phyloP scores from a whole-genome alignment of 2,329 filamentous ascomycete species.

The Fragosphaeria purpurea region DNA sequence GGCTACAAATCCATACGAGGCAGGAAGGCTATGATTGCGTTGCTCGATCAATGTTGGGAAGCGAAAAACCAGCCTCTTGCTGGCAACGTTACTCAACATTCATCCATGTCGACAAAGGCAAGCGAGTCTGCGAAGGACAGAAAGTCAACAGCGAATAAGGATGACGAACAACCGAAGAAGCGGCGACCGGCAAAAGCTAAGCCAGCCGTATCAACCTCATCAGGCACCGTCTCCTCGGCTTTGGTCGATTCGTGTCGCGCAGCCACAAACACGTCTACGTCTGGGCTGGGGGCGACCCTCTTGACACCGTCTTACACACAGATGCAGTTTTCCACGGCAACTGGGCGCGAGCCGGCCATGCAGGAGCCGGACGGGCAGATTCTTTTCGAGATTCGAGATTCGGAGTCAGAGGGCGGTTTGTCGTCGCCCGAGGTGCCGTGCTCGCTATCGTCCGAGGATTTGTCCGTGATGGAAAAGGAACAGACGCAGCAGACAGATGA shows the following conservation, averaged over 20 bases:
- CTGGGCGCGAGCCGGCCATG: constrained; percentile 1
- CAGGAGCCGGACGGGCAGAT: constrained; percentile 15
- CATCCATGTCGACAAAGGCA: background rate
- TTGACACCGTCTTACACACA: too few species aligned
- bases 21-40: constrained; percentile 57
- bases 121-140: constrained; percentile 24
- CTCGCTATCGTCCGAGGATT: background rate
- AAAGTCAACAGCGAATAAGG: too few species aligned
- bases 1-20: constrained; percentile 65
- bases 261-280: too few species aligned
- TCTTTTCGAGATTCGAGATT: constrained; percentile 11
- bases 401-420: constrained; percentile 28
- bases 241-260: too few species aligned
- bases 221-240: too few species aligned
- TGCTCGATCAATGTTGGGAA: constrained; percentile 60
- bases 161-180: constrained; percentile 30
- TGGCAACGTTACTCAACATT: too few species aligned
- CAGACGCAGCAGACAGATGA: constrained; percentile 17
- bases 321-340: background rate
- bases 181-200: too few species aligned
- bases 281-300: too few species aligned
- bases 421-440: constrained; percentile 15
- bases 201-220: too few species aligned
- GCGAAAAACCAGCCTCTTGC: background rate
- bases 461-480: background rate